Conservation (phyloP, 2,329 filamentous ascomycete species). For the Penicillium corylophilum region DNA sequence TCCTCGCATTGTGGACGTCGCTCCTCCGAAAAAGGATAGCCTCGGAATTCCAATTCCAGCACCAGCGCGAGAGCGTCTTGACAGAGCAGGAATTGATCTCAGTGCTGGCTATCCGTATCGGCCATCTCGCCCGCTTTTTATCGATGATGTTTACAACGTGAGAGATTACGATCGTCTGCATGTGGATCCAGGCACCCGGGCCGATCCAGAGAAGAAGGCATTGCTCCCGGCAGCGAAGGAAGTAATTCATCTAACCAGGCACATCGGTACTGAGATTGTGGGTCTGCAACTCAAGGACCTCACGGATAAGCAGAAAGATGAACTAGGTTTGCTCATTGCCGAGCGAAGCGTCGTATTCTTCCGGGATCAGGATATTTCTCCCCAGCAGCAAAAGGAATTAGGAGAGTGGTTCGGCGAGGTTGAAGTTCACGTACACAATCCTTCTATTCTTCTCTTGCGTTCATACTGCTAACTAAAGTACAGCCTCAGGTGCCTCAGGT, state of each 20-base stretch:
- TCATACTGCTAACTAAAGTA: not conserved
- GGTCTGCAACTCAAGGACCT: constrained; percentile 64
- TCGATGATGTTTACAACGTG: constrained; percentile 69
- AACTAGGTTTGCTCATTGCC: constrained; percentile 62
- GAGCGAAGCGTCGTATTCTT: constrained; percentile 68
- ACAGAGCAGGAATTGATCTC: constrained; percentile 68
- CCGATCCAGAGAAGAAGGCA: constrained; percentile 63
- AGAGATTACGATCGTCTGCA: constrained; percentile 57
- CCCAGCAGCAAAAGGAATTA: constrained; percentile 62
- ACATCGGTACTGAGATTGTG: constrained; percentile 65
- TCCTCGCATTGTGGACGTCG: constrained; percentile 62
- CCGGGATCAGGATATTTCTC: constrained; percentile 60
- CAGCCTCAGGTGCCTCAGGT: constrained; percentile 71
- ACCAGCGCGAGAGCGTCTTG: constrained; percentile 57
- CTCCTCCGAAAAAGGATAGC: constrained; percentile 62
- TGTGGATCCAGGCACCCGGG: constrained; percentile 62
- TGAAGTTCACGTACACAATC: constrained; percentile 62
- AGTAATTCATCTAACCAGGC: constrained; percentile 60
- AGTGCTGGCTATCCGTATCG: constrained; percentile 71
- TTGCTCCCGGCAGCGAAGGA: constrained; percentile 62
- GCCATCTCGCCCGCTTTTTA: constrained; percentile 64
- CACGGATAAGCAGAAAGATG: constrained; percentile 59
- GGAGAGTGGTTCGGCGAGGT: constrained; percentile 65
- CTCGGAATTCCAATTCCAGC: constrained; percentile 65
- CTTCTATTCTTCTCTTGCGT: not conserved